A percentile compares a stretch with the other conserved stretches of the same genome.
Evolutionary conservation across 352 stramenopile species (phyloP).

Genomic region (Phytophthora hybrid): DNA sequence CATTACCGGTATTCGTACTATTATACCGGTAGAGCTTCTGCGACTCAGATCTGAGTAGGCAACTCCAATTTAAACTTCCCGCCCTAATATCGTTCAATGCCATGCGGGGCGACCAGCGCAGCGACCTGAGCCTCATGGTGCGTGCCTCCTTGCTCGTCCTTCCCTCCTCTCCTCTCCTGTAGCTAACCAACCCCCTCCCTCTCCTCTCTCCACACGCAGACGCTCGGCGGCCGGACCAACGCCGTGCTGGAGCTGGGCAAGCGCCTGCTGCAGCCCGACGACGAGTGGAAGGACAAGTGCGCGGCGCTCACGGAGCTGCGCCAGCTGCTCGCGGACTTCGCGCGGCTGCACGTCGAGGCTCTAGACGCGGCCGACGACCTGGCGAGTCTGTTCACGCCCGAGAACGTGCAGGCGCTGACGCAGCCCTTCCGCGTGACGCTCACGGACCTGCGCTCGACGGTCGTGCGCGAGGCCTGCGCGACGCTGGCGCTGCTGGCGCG

Average conservation of each 20-base stretch:
- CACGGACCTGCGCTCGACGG: slow-evolving; percentile 62
- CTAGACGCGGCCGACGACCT: not conserved
- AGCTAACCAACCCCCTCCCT: not conserved
- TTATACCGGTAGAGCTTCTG: too few species aligned
- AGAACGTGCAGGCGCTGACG: slow-evolving; percentile 64
- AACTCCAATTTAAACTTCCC: slow-evolving; percentile 15
- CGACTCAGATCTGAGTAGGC: not conserved
- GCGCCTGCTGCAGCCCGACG: slow-evolving; percentile 57
- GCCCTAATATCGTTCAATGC: not conserved
- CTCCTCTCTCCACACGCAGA: slow-evolving; percentile 21
- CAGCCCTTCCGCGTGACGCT: slow-evolving; percentile 69
- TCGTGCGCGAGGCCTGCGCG: slow-evolving; percentile 70
- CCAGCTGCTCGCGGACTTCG: slow-evolving; percentile 38
- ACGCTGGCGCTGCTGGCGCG: slow-evolving; percentile 54
- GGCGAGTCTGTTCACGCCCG: slow-evolving; percentile 43
- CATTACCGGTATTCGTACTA: too few species aligned
- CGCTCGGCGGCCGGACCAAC: slow-evolving; percentile 61
- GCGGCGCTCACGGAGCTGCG: slow-evolving; percentile 56
- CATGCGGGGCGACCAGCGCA: slow-evolving; percentile 30
- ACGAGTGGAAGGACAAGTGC: slow-evolving; percentile 73
- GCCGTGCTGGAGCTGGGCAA: slow-evolving; percentile 56
- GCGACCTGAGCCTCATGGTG: slow-evolving; percentile 52
- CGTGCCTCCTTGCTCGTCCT: not conserved
- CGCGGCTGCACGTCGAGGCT: slow-evolving; percentile 5
- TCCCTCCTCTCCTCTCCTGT: not conserved